Base-by-base conservation (phyloP, 371 early-diverging fungal species). In the Conidiobolus coronatus region DNA sequence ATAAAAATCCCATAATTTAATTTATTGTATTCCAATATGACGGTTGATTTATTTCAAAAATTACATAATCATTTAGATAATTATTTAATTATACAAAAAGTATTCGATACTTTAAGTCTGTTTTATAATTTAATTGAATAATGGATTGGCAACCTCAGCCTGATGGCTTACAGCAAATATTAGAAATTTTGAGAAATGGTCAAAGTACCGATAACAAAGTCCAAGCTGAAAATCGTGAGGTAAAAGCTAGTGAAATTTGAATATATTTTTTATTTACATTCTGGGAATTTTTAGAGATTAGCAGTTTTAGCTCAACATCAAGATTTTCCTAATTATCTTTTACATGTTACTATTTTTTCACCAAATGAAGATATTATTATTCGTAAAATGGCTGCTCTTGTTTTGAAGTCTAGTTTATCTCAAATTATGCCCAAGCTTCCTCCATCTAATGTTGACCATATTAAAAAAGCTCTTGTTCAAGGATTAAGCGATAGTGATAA, bases 301-400 rank as follows among this genome's bases (percentile, higher is more conserved):
- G 39, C 42, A 47, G 13, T 18, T 41, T 34, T 15, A 39, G 43
- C 65, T 88, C 88, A 75, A 75, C 65, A 70, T 91, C 44, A 77
- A 83, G 44, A 72, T 77, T 46, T 82, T 84, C 62, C 76, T 74
- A 69, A 75, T 76, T 62, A 80, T 75, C 54, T 91, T 89, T 66
- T 72, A 90, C 43, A 75, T 78, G 36, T 81, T 77, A 55, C 79
- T 92, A 52, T 61, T 92, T 52, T 76, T 82, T 1, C 71, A 72
- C 70, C 71, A 68, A 41, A 68, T 70, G 55, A 68, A 71, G 62
- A 70, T 47, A 63, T 77, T 29, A 53, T 67, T 2, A 65, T 67
- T 23, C 81, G 91, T 42, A 71, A 79, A 15, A 76, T 84, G 36
- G 92, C 91, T 18, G 95, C 89, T 23, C 67, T 92, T 42, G 66